Conservation (phyloP, 1,139 yeast genomes). For the Lodderomyces margitis region DNA sequence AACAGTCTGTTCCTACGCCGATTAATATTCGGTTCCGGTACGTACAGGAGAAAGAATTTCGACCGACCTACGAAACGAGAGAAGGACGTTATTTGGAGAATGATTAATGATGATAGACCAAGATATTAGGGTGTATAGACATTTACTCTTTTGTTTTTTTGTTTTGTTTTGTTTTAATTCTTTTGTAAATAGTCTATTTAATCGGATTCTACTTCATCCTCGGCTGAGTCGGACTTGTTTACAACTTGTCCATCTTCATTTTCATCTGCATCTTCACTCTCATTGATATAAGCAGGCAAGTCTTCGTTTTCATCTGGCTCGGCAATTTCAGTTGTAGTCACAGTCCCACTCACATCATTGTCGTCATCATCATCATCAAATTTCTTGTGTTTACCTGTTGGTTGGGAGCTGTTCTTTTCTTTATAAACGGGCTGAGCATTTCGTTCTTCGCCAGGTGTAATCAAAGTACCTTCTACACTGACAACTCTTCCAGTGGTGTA, state of each 20-base stretch:
- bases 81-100: slow-evolving; percentile 67
- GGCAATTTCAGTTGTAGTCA: slow-evolving; percentile 20
- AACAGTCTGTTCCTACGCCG: slow-evolving; percentile 21
- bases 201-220: slow-evolving; percentile 27
- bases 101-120: slow-evolving; percentile 63
- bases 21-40: slow-evolving; percentile 29
- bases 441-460: slow-evolving; percentile 57
- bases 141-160: not conserved
- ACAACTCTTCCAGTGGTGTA: slow-evolving; percentile 80
- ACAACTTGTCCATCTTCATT: slow-evolving; percentile 29
- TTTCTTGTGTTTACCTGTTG: slow-evolving; percentile 37
- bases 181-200: slow-evolving; percentile 10
- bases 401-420: slow-evolving; percentile 15
- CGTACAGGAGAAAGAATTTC: slow-evolving; percentile 20
- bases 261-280: slow-evolving; percentile 21
- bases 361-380: slow-evolving; percentile 38
- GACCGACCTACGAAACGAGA: slow-evolving; percentile 45
- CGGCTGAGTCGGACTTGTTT: slow-evolving; percentile 32
- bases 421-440: slow-evolving; percentile 53
- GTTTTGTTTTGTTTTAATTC: not conserved
- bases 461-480: slow-evolving; percentile 80
- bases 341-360: slow-evolving; percentile 20
- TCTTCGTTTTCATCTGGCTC: slow-evolving; percentile 26
- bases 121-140: slow-evolving; percentile 13
- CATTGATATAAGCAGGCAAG: slow-evolving; percentile 20